These are phyloP conservation scores for Byssothecium circinans DNA, from an alignment of 2,329 filamentous ascomycete species.

Conservation along the genomic window DNA sequence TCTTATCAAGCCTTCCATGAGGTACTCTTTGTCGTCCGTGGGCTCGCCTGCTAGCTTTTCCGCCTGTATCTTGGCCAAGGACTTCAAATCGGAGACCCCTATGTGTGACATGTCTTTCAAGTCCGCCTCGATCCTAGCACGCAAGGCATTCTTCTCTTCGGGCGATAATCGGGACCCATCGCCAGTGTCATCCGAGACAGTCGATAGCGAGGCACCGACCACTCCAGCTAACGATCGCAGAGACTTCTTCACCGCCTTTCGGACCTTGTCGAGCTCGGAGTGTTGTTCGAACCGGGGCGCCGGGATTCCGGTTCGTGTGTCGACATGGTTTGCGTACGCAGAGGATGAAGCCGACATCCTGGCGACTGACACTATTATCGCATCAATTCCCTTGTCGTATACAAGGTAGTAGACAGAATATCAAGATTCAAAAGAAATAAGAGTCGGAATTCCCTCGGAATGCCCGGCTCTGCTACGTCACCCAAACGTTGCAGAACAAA, in stretches of 20 bases:
- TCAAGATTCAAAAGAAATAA: neutral
- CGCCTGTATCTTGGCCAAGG: constrained; percentile 41
- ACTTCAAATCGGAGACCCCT: constrained; percentile 39
- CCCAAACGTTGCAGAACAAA: too few relatives aligned
- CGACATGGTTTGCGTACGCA: constrained; percentile 30
- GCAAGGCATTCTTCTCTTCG: constrained; percentile 33
- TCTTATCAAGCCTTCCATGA: constrained; percentile 61
- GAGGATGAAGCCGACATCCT: constrained; percentile 8
- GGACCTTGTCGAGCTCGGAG: constrained; percentile 38
- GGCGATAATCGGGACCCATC: constrained; percentile 46
- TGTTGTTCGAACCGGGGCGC: constrained; percentile 33
- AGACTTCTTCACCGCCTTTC: constrained; percentile 29
- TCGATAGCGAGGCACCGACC: constrained; percentile 30
- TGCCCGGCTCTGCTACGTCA: too few relatives aligned
- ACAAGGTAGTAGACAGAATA: neutral
- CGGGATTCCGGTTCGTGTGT: constrained; percentile 32
- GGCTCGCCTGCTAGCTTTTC: constrained; percentile 52
- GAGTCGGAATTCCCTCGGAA: neutral
- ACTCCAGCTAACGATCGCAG: constrained; percentile 34
- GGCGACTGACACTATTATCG: neutral
- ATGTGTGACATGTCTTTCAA: constrained; percentile 39
- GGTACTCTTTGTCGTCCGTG: constrained; percentile 63
- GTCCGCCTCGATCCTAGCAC: constrained; percentile 38
- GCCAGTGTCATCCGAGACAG: constrained; percentile 44
- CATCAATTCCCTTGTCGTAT: neutral